These are phyloP conservation scores for Penicillium sp. DNA, from an alignment of 2,329 filamentous ascomycete genomes.

Conservation along the genomic window DNA sequence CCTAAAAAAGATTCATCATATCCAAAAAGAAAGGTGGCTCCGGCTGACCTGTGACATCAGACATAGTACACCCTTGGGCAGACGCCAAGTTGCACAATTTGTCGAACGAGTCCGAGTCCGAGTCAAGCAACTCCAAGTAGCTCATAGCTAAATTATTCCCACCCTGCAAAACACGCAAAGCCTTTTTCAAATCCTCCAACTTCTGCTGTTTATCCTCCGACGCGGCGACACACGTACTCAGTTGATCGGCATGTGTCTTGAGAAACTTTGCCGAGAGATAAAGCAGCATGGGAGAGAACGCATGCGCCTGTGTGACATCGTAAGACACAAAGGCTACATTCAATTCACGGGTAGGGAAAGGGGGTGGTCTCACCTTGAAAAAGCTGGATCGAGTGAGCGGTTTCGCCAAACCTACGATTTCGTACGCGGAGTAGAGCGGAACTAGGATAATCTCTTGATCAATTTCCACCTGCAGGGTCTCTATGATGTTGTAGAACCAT, in stretches of 20 bases:
- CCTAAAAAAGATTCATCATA: neutral
- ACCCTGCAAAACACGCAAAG: conserved; percentile 3
- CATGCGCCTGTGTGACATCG: conserved; percentile 1
- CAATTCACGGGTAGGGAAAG: neutral
- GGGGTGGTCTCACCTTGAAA: conserved; percentile 11
- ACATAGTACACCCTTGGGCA: neutral
- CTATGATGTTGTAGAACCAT: conserved; percentile 12
- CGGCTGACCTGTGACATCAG: neutral
- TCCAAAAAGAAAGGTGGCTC: conserved; percentile 3
- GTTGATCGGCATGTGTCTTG: conserved; percentile 6
- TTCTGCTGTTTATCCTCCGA: conserved; percentile 6
- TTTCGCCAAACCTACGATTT: conserved; percentile 14
- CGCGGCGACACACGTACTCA: neutral
- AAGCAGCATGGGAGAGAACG: conserved; percentile 9
- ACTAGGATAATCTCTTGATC: neutral
- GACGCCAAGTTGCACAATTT: neutral
- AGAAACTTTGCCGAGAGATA: conserved; percentile 13
- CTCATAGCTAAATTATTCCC: conserved; percentile 7
- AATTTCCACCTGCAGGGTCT: conserved; percentile 1
- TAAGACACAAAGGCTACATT: neutral
- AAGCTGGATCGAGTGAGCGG: conserved; percentile 9
- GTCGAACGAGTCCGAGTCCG: neutral
- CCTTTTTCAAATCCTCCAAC: conserved; percentile 3
- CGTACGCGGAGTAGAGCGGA: conserved; percentile 13
- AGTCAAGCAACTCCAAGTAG: conserved; percentile 6